phyloP scores from a whole-genome alignment of 1,284 basidiomycete genomes.

The Polyporus tsugae region DNA sequence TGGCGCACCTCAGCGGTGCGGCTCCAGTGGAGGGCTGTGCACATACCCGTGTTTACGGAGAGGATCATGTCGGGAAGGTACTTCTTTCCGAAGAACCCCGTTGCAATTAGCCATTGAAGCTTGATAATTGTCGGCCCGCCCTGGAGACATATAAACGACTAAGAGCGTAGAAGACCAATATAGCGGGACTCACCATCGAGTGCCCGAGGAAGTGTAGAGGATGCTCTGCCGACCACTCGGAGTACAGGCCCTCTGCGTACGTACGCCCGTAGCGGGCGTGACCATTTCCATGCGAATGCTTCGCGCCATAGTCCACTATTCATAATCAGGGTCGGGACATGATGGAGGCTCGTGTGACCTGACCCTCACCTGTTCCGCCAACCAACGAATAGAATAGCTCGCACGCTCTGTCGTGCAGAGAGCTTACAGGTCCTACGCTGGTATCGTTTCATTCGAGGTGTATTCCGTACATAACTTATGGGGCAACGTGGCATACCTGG shows the following conservation, averaged over 20 bases:
- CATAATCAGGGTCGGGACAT: neutral
- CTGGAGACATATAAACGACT: slow-evolving; percentile 36
- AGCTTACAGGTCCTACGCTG: slow-evolving; percentile 61
- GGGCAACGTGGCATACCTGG: slow-evolving; percentile 41
- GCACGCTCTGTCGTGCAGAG: slow-evolving; percentile 65
- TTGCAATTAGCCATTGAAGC: slow-evolving; percentile 51
- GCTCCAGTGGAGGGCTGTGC: neutral
- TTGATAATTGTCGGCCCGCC: slow-evolving; percentile 60
- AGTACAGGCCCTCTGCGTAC: slow-evolving; percentile 52
- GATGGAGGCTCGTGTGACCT: neutral
- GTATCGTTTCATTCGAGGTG: neutral
- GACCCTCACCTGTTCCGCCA: slow-evolving; percentile 53
- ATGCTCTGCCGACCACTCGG: slow-evolving; percentile 52
- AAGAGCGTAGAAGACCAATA: neutral
- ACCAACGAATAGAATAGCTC: slow-evolving; percentile 61
- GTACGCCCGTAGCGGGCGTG: slow-evolving; percentile 57
- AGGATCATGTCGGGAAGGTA: slow-evolving; percentile 55
- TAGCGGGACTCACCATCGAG: slow-evolving; percentile 50
- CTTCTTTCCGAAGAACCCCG: slow-evolving; percentile 51
- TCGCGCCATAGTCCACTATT: slow-evolving; percentile 51
- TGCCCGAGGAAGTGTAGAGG: slow-evolving; percentile 65
- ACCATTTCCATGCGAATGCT: slow-evolving; percentile 44
- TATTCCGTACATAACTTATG: neutral
- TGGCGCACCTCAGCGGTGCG: neutral
- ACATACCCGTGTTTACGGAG: slow-evolving; percentile 53